A percentile compares a stretch with the other conserved stretches of the same genome.
phyloP scores from a whole-genome alignment of 257 asterid genomes.

The Solanum chmielewskii region DNA sequence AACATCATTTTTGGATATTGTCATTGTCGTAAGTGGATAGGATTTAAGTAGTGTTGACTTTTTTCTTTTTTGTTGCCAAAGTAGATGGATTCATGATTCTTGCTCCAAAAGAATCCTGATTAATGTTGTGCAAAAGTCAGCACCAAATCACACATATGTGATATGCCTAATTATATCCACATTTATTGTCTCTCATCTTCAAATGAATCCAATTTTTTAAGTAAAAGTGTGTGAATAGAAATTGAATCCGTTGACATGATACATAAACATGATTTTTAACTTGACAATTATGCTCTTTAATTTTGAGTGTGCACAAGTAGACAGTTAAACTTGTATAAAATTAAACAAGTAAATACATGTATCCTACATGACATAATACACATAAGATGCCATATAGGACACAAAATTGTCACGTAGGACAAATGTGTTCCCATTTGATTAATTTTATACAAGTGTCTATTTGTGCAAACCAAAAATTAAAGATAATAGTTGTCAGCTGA shows the following conservation, averaged over 20 bases:
- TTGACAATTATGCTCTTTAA: fast-evolving
- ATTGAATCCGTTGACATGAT: not conserved
- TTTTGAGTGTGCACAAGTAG: too few species aligned
- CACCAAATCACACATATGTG: not conserved
- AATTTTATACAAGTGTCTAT: too few species aligned
- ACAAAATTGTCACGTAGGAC: too few species aligned
- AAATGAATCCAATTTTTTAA: not conserved
- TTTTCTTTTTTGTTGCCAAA: not conserved
- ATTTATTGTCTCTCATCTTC: not conserved
- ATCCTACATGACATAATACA: too few species aligned
- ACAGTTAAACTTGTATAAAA: too few species aligned
- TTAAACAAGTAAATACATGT: too few species aligned
- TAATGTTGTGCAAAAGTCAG: not conserved
- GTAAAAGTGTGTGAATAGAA: not conserved
- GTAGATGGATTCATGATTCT: not conserved
- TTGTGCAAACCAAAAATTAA: too few species aligned
- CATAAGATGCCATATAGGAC: too few species aligned
- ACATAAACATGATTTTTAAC: fast-evolving
- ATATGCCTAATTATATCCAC: not conserved
- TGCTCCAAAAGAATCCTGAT: not conserved
- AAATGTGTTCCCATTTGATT: too few species aligned
- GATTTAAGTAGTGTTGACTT: not conserved
- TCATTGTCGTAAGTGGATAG: not conserved
- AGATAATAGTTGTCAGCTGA: too few species aligned
- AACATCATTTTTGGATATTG: not conserved